A percentile compares a stretch with the other conserved stretches of the same genome.
Conservation (phyloP, 352 stramenopile genomes). For the Elongisporangium undulatum region DNA sequence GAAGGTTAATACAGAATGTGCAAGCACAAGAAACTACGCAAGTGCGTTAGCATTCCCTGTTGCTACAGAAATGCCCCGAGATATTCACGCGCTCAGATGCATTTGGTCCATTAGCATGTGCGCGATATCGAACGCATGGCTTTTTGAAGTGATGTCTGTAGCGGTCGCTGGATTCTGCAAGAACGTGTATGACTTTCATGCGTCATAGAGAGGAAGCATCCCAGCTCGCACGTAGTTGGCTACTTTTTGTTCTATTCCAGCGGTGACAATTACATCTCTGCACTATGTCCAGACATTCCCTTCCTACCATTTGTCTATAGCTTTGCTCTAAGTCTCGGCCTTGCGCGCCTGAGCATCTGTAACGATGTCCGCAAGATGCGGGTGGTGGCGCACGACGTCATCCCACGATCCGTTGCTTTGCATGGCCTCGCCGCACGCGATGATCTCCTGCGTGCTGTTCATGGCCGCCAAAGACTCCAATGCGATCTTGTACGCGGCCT, state of each 20-base stretch:
- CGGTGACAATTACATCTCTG: background rate
- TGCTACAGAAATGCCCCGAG: no score
- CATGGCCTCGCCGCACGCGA: slow-evolving; percentile 25
- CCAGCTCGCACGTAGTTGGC: no score
- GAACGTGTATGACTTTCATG: no score
- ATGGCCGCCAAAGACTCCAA: slow-evolving; percentile 33
- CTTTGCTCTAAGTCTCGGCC: background rate
- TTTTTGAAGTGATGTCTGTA: no score
- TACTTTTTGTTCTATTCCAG: background rate
- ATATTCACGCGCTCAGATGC: no score
- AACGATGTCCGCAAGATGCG: slow-evolving; percentile 28
- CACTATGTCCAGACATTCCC: background rate
- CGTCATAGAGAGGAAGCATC: no score
- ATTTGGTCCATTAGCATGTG: no score
- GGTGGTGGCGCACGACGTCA: slow-evolving; percentile 26
- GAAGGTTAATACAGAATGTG: no score
- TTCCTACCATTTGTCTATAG: background rate
- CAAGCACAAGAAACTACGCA: no score
- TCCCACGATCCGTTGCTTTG: slow-evolving; percentile 22
- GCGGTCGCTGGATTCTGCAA: no score
- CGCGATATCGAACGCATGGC: no score
- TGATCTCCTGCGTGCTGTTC: slow-evolving; percentile 18
- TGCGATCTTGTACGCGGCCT: slow-evolving; percentile 37
- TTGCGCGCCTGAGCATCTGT: background rate
- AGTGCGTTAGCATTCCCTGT: no score